Evolutionary conservation across 306 rosid species (phyloP).

Genomic region (Prunus campanulata): DNA sequence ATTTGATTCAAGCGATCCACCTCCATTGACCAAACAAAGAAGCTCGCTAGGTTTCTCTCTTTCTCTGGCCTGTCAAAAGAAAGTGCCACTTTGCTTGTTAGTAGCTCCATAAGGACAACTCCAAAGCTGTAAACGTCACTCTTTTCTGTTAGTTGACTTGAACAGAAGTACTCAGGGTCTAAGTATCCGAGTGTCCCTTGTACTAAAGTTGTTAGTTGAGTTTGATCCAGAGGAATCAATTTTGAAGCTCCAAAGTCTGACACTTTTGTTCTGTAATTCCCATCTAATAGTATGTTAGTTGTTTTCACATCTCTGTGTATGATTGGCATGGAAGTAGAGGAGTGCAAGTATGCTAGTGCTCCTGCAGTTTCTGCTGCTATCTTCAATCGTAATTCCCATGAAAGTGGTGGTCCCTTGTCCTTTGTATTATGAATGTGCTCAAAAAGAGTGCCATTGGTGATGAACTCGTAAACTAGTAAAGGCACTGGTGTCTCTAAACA

Average conservation of each 20-base stretch:
- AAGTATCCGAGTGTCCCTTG: neutral
- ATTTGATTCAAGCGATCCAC: neutral
- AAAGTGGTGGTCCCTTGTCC: neutral
- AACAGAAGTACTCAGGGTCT: neutral
- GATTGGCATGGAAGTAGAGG: neutral
- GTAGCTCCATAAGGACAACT: neutral
- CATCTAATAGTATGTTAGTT: neutral
- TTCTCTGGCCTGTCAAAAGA: neutral
- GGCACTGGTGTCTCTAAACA: conserved; percentile 1
- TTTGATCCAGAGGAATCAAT: neutral
- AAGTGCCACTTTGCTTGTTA: conserved; percentile 1
- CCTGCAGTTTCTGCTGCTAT: neutral
- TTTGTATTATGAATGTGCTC: neutral
- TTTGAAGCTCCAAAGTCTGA: conserved; percentile 3
- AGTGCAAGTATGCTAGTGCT: conserved; percentile 5
- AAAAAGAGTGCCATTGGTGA: neutral
- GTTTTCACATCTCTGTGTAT: conserved; percentile 9
- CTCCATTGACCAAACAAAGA: neutral
- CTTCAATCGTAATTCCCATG: neutral
- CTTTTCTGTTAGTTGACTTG: neutral
- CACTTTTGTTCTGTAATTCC: neutral
- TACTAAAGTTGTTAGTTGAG: neutral
- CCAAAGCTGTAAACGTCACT: conserved; percentile 12
- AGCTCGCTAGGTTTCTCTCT: conserved; percentile 1
- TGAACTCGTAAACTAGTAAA: conserved; percentile 2